Evolutionary conservation across 73 alveolate species (phyloP).

Genomic region (Tetrahymena thermophila): DNA sequence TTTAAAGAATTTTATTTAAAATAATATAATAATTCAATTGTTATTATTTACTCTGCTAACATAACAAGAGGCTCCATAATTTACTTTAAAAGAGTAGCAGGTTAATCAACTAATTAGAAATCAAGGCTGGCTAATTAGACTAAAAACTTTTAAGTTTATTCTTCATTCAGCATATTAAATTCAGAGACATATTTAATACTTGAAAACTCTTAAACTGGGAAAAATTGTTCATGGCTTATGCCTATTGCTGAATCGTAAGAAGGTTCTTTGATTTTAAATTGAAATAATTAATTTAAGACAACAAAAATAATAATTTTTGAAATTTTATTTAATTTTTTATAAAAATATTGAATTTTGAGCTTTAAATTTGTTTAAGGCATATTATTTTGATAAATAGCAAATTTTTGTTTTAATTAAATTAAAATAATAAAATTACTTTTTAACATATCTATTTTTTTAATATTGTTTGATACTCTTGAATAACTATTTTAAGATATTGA

Average conservation of each 20-base stretch:
- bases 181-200: background rate
- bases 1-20: too few species aligned
- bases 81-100: background rate
- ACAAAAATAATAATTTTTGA: too few species aligned
- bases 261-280: background rate
- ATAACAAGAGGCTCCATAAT: background rate
- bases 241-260: background rate
- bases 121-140: background rate
- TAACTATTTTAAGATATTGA: background rate
- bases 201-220: background rate
- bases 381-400: too few species aligned
- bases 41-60: background rate
- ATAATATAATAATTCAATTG: too few species aligned
- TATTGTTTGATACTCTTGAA: background rate
- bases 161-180: background rate
- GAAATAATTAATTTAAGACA: background rate
- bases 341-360: too few species aligned
- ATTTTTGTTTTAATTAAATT: background rate
- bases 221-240: background rate
- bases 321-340: too few species aligned
- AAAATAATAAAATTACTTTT: background rate
- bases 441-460: background rate
- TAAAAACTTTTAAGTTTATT: background rate
- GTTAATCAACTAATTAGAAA: background rate
- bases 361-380: too few species aligned